Base-by-base conservation (phyloP, 1,139 yeast genomes). In the Pneumocystis carinii region DNA sequence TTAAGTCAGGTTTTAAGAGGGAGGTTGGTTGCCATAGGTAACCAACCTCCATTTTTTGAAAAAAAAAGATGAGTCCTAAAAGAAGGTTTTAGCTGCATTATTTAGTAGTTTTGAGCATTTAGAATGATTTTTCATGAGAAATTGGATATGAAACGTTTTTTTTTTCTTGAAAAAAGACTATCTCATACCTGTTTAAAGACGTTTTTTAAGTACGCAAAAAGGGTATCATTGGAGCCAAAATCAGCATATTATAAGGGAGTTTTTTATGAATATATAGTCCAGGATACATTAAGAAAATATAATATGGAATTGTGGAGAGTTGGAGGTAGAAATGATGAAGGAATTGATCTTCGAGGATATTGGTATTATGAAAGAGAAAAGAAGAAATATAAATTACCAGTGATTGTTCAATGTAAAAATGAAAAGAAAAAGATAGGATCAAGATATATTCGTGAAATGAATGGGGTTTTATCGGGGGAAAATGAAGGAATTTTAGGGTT, bases 291-390 rank as follows among this genome's bases (percentile, higher is more conserved):
- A 1, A 39, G 24, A 12, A 42, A 41, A 37, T 61, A 42, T 12
- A 62, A 63, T 15, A 62, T 68, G 59, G n/a, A 36, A 6, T 62
- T 68, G 2, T 61, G 59, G 58, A 67, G 68, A 10, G 60, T 58
- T n/a, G 70, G 70, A 7, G 69, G 70, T 12, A 55, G 66, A 15
- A 64, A 62, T 38, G 70, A 68, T 60, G 59, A 62, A 2, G 70
- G 70, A 6, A 63, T 68, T 15, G 70, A 68, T 59, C 65, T 68
- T 14, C 65, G 68, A 8, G 70, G 70, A 3, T 59, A 57, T n/a
- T 65, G 68, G 65, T 35, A 61, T 17, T 35, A 56, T 10, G 53
- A 59, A 35, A 32, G 10, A 8, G 27, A 14, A 37, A 17, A 35
- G 19, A 17, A 56, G 19, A 19, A 19, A 14, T 57, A 55, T 15